Base-by-base conservation (phyloP, 805 yeast species). In the Lipomyces chichibuensis region DNA sequence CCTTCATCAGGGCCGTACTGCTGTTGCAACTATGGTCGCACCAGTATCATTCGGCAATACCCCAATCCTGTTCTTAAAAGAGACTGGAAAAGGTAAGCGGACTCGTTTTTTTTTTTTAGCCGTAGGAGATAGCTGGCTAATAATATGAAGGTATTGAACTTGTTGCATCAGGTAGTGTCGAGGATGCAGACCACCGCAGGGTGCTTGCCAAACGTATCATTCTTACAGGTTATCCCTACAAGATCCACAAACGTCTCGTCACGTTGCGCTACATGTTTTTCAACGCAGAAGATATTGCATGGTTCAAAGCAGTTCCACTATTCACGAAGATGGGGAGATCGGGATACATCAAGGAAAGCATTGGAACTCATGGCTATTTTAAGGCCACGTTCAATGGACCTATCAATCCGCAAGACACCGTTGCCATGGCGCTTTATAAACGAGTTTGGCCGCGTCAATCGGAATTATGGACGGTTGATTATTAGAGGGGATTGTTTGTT, bases 361-460 rank as follows among this genome's bases (percentile, higher is more conserved):
- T 95, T 81, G 99, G 99, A 80, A 95, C 99, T 1, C 99, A 95
- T 77, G 99, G 99, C 70, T 92, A 94, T 82, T 93, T 89, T 85
- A 95, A 95, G 81, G 97, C 98, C 29, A 89, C 90, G 8, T 95
- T 95, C 74, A 98, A 95, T 76, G 94, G 93, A 66, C 91, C 89
- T 75, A 81, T 96, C 74, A 87, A 90, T 62, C 89, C 97, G 0
- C 98, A 93, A 80, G 99, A 95, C 79, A 88, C 91, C 14, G 87
- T 95, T 59, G 98, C 92, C 27, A 92, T 95, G 98, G 87, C 97
- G 37, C 80, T 95, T 73, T 95, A 90, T 81, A 94, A 91, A 80
- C 87, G 99, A 75, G 89, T 89, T 69, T 95, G 98, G 98, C 98
- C 99, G 3, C 71, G 77, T 32, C 59, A 57, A n/a, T 64, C 76